Percentiles rank a stretch among this genome's conserved stretches.
Evolutionary conservation across 1,284 basidiomycete species (phyloP).

Genomic region (Amylostereum chailletii): DNA sequence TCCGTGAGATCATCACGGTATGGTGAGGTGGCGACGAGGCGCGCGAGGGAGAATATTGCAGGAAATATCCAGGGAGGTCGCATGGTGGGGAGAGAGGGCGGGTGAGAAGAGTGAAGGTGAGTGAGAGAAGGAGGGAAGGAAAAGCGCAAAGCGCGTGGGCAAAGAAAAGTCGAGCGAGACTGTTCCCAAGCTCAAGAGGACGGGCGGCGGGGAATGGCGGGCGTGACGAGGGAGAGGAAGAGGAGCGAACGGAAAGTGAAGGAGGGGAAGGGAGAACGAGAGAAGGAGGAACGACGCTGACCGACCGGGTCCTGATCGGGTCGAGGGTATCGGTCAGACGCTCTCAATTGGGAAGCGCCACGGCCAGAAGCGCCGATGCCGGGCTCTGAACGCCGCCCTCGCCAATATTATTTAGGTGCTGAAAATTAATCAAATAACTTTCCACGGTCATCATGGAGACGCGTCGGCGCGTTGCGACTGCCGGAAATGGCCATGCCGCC

Average conservation of each 20-base stretch:
- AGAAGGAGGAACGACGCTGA: slow-evolving; percentile 3
- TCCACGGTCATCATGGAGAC: too few relatives aligned
- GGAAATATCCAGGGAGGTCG: slow-evolving; percentile 22
- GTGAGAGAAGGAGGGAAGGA: not conserved
- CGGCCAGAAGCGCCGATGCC: not conserved
- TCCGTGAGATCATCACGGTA: slow-evolving; percentile 70
- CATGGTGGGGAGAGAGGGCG: not conserved
- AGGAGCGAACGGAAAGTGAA: not conserved
- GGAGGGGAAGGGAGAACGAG: not conserved
- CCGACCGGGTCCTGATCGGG: not conserved
- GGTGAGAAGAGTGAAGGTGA: not conserved
- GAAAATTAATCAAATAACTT: too few relatives aligned
- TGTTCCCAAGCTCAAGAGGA: not conserved
- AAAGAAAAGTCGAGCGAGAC: not conserved
- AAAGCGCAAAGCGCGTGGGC: slow-evolving; percentile 4
- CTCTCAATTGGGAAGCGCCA: not conserved
- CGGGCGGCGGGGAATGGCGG: not conserved
- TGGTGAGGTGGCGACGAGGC: slow-evolving; percentile 40
- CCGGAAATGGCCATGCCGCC: too few relatives aligned
- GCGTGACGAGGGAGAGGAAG: not conserved
- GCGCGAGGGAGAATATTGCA: slow-evolving; percentile 20
- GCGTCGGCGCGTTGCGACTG: too few relatives aligned
- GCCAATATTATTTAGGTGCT: too few relatives aligned
- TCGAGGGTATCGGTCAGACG: not conserved
- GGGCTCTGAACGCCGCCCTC: too few relatives aligned